Conservation (phyloP, 306 rosid genomes). For the Malus asiatica region DNA sequence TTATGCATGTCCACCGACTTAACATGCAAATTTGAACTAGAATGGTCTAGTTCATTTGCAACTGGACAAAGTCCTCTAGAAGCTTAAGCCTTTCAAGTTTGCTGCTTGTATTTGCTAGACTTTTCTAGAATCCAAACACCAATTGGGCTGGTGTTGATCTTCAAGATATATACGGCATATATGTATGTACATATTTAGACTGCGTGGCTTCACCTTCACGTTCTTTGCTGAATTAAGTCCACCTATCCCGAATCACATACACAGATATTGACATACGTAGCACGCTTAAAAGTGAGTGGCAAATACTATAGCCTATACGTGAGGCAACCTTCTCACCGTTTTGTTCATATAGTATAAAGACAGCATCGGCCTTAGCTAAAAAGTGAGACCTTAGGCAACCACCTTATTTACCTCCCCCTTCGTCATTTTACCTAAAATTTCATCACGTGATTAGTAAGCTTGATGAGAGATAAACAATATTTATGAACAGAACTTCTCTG, state of each 20-base stretch:
- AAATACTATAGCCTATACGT: neutral
- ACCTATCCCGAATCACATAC: neutral
- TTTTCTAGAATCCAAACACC: too few species aligned
- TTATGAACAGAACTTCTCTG: too few species aligned
- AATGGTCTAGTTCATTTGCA: too few species aligned
- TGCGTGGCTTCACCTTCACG: neutral
- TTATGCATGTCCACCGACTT: too few species aligned
- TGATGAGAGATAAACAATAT: neutral
- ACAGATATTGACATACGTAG: neutral
- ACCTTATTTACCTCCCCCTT: neutral
- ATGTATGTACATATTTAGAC: neutral
- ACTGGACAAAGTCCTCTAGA: too few species aligned
- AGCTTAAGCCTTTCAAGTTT: too few species aligned
- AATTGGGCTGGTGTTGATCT: too few species aligned
- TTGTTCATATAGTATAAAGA: neutral
- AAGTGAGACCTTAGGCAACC: neutral
- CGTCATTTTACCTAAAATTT: neutral
- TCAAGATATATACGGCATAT: too few species aligned
- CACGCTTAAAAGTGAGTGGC: neutral
- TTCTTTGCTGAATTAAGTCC: neutral
- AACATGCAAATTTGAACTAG: too few species aligned
- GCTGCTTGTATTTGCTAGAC: too few species aligned
- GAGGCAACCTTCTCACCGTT: neutral
- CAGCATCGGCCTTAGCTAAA: neutral
- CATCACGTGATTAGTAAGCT: neutral